These are phyloP conservation scores for Emmonsiellopsis sp. DNA, from an alignment of 2,329 filamentous ascomycete species.

Conservation along the genomic window DNA sequence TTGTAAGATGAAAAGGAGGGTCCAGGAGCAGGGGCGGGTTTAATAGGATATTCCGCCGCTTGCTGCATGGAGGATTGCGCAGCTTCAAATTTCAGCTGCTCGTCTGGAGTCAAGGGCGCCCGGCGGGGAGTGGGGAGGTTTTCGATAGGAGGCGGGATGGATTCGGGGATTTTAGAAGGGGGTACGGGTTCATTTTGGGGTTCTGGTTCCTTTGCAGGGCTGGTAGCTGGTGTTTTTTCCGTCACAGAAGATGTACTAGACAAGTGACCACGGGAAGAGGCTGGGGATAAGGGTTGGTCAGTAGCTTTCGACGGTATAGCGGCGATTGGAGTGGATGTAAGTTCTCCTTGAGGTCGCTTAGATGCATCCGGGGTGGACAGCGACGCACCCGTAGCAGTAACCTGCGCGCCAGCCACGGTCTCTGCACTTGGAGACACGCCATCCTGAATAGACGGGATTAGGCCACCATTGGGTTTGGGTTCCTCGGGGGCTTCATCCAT, in stretches of 20 bases:
- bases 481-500: not conserved
- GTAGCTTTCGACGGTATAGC: constrained; percentile 9
- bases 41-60: not conserved
- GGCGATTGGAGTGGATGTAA: not conserved
- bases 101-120: constrained; percentile 45
- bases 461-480: not conserved
- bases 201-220: constrained; percentile 42
- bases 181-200: not conserved
- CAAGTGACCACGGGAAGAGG: constrained; percentile 3
- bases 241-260: constrained; percentile 2
- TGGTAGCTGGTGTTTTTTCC: constrained; percentile 1
- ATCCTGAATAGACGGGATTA: not conserved
- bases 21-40: not conserved
- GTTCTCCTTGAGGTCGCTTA: not conserved
- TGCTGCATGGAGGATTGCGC: constrained; percentile 35
- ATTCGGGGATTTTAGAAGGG: not conserved
- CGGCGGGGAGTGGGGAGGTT: constrained; percentile 18
- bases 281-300: constrained; percentile 10
- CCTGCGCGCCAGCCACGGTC: not conserved
- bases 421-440: not conserved
- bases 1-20: not conserved
- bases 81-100: constrained; percentile 48
- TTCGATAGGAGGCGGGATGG: constrained; percentile 11
- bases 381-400: constrained; percentile 3
- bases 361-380: not conserved